These are phyloP conservation scores for Aureobasidium subglaciale DNA, from an alignment of 2,329 filamentous ascomycete species.

Conservation along the genomic window DNA sequence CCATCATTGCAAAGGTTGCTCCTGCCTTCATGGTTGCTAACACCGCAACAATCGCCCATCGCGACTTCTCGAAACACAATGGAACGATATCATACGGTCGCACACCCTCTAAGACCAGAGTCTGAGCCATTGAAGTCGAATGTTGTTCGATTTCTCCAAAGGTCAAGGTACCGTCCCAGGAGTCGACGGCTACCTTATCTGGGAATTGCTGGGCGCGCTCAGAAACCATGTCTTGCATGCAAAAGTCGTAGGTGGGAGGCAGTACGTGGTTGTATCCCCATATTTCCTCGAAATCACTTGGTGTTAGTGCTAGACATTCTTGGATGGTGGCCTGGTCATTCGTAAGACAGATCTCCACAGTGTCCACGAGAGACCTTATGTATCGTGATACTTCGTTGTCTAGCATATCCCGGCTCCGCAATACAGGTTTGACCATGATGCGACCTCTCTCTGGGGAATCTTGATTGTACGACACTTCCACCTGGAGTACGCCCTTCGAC, in stretches of 20 bases:
- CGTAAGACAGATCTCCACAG: constrained; percentile 7
- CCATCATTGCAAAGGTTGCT: constrained; percentile 24
- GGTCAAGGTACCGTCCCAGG: constrained; percentile 25
- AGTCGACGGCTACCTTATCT: constrained; percentile 21
- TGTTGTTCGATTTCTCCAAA: constrained; percentile 23
- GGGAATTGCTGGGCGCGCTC: constrained; percentile 18
- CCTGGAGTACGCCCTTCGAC: neutral
- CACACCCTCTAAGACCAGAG: constrained; percentile 14
- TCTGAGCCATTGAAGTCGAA: constrained; percentile 18
- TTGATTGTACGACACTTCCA: neutral
- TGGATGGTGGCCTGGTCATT: constrained; percentile 23
- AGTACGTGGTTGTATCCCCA: constrained; percentile 18
- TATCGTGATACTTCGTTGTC: constrained; percentile 15
- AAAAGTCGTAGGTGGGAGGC: constrained; percentile 17
- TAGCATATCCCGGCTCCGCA: constrained; percentile 11
- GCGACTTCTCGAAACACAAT: constrained; percentile 24
- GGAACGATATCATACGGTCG: constrained; percentile 18
- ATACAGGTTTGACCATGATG: constrained; percentile 12
- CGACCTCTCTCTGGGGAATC: neutral
- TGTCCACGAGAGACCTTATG: constrained; percentile 16
- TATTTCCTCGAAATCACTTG: constrained; percentile 18
- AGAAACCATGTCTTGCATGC: constrained; percentile 20
- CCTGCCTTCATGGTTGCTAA: constrained; percentile 28
- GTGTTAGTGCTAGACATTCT: constrained; percentile 5
- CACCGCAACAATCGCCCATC: constrained; percentile 24